A percentile compares a stretch with the other conserved stretches of the same genome.
These are phyloP conservation scores for Colletotrichum sp. DNA, from an alignment of 2,329 filamentous ascomycete species.

Conservation along the genomic window DNA sequence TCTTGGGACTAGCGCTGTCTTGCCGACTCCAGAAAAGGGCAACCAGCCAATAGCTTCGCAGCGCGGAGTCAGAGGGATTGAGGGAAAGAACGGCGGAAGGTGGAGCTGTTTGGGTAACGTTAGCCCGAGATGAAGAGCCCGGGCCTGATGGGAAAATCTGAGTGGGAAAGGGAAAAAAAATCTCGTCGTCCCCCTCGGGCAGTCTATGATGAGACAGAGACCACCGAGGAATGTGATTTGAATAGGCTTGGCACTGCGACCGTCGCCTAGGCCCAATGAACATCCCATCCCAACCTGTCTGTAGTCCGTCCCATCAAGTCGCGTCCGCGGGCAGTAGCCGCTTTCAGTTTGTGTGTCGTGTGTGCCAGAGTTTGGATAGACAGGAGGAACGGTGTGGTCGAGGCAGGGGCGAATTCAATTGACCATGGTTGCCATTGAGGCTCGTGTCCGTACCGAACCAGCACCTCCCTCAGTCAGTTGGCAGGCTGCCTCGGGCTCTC, in stretches of 20 bases:
- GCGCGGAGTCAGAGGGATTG: background rate
- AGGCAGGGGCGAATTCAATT: background rate
- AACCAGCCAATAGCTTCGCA: background rate
- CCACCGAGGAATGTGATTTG: conserved; percentile 4
- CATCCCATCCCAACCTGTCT: background rate
- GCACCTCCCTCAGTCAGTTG: background rate
- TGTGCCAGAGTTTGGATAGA: background rate
- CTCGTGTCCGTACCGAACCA: background rate
- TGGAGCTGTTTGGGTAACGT: conserved; percentile 9
- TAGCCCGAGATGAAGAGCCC: conserved; percentile 8
- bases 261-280: background rate
- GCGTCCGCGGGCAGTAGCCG: background rate
- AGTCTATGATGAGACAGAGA: conserved; percentile 1
- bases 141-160: background rate
- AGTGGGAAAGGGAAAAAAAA: background rate
- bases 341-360: background rate
- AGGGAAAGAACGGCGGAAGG: background rate
- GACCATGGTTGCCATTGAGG: background rate
- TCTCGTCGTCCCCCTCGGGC: too few species aligned
- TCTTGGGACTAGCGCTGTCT: background rate
- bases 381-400: background rate
- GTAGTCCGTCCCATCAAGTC: background rate
- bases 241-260: conserved; percentile 4
- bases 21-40: background rate
- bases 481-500: background rate